Evolutionary conservation across 148 eudicot species (phyloP).

Genomic region (Gaultheria prostrata): DNA sequence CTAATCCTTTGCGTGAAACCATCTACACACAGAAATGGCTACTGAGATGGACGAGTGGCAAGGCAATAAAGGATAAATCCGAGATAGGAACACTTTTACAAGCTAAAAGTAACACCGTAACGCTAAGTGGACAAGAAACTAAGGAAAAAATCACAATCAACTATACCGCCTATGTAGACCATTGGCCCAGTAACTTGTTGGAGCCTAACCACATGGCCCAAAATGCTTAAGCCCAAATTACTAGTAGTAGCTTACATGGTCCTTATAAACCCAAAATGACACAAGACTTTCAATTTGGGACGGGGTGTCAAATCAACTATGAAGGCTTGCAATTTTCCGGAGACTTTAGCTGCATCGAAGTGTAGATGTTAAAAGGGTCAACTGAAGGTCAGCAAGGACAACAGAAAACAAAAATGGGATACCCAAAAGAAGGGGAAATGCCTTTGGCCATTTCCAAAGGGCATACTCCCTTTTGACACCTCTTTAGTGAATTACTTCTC

Average conservation of each 20-base stretch:
- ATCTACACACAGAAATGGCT: background rate
- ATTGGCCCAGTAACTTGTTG: no score
- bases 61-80: background rate
- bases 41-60: background rate
- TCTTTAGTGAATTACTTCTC: background rate
- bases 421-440: background rate
- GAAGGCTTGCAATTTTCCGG: background rate
- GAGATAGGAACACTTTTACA: conserved; percentile 8
- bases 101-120: background rate
- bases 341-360: background rate
- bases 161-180: no score
- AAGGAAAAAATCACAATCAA: background rate
- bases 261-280: no score
- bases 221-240: no score
- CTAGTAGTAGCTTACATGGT: no score
- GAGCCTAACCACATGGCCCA: no score
- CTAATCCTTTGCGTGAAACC: background rate
- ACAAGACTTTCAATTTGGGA: no score
- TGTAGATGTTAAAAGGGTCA: background rate
- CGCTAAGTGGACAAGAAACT: background rate
- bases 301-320: background rate
- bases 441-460: background rate
- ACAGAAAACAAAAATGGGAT: background rate
- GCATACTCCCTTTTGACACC: background rate
- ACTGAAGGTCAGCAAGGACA: background rate